phyloP scores from a whole-genome alignment of 148 eudicot species.

The Mesembryanthemum crystallinum region DNA sequence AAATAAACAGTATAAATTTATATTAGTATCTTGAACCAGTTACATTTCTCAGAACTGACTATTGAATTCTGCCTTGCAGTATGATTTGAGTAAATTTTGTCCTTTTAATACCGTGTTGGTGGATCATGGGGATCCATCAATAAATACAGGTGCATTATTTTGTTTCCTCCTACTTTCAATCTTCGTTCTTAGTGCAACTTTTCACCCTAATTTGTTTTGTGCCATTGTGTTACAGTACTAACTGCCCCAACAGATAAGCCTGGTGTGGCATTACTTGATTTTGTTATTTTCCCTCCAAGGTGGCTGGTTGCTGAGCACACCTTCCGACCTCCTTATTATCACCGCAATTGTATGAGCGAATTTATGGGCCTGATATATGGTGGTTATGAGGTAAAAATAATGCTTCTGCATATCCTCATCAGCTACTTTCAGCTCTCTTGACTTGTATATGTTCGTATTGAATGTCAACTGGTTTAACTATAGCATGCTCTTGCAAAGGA shows the following conservation, averaged over 20 bases:
- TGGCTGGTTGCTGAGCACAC: conserved; percentile 99
- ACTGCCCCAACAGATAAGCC: conserved; percentile 97
- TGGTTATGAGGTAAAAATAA: conserved; percentile 72
- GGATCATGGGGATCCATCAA: conserved; percentile 96
- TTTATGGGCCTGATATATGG: conserved; percentile 96
- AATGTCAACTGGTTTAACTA: neutral
- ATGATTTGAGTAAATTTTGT: conserved; percentile 78
- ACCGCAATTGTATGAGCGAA: conserved; percentile 99
- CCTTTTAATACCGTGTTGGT: conserved; percentile 91
- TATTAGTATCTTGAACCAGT: neutral
- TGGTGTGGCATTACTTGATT: conserved; percentile 97
- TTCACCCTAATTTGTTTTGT: conserved; percentile 4
- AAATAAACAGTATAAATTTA: neutral
- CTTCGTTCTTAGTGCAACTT: neutral
- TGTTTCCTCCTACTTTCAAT: neutral
- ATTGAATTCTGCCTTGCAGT: conserved; percentile 50
- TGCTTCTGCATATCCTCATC: neutral
- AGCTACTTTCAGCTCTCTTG: neutral
- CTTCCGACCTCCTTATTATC: conserved; percentile 95
- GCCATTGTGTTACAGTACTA: conserved; percentile 49
- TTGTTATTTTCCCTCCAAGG: conserved; percentile 94
- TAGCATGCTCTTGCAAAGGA: neutral
- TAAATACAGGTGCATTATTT: conserved; percentile 70
- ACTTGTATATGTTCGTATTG: neutral
- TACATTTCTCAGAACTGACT: conserved; percentile 25